These are phyloP conservation scores for Rhamnella rubrinervis DNA, from an alignment of 331 rosid genomes.

Conservation along the genomic window DNA sequence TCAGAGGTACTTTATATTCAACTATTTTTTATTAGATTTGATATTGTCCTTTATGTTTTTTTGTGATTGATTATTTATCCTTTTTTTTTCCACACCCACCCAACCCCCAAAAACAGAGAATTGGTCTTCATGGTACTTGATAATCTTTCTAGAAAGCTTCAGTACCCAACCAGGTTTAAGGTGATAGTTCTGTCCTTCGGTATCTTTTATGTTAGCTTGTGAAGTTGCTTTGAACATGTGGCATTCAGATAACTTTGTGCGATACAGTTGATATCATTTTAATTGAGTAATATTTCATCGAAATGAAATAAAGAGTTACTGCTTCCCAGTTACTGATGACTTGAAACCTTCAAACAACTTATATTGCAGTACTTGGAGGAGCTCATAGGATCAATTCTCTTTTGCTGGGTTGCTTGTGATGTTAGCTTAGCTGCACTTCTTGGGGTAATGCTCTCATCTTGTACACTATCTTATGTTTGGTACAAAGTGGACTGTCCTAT, in stretches of 20 bases:
- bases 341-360: constrained; percentile 16
- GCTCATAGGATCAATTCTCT: constrained; percentile 73
- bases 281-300: neutral
- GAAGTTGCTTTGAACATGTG: neutral
- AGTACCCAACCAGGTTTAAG: constrained; percentile 67
- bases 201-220: neutral
- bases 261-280: too few species aligned
- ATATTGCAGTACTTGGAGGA: constrained; percentile 86
- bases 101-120: constrained; percentile 62
- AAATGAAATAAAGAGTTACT: neutral
- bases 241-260: neutral
- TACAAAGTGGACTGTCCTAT: neutral
- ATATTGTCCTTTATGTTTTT: constrained; percentile 16
- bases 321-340: too few species aligned
- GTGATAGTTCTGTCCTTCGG: constrained; percentile 34
- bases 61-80: neutral
- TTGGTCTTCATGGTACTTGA: constrained; percentile 57
- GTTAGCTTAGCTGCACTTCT: constrained; percentile 83
- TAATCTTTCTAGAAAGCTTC: constrained; percentile 74
- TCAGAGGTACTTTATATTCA: constrained; percentile 58
- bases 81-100: too few species aligned
- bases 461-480: neutral
- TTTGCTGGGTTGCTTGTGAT: constrained; percentile 91
- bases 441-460: constrained; percentile 58
- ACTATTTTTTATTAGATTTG: constrained; percentile 19